Conservation (phyloP, 257 asterid species). For the Solanum stenotomum region DNA sequence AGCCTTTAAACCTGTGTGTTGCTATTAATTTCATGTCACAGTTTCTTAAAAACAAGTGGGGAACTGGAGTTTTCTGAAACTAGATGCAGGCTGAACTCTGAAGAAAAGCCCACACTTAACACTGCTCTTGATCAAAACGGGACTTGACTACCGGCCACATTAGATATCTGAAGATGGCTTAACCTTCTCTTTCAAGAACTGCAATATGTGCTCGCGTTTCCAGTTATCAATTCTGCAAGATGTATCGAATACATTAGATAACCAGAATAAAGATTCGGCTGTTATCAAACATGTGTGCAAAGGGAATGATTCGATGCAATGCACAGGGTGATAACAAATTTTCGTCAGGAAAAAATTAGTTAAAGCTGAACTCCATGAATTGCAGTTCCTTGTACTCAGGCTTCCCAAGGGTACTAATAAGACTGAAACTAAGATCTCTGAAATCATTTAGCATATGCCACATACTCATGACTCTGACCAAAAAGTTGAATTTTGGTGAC, state of each 20-base stretch:
- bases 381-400: neutral
- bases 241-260: neutral
- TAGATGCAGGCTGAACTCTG: neutral
- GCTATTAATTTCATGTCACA: neutral
- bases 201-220: slow-evolving; percentile 88
- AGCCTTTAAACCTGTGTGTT: neutral
- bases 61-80: neutral
- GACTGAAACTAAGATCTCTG: neutral
- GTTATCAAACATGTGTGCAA: neutral
- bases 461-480: neutral
- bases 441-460: neutral
- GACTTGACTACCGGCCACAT: neutral
- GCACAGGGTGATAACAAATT: neutral
- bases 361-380: neutral
- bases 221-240: slow-evolving; percentile 79
- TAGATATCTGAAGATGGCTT: slow-evolving; percentile 48
- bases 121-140: neutral
- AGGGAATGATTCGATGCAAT: neutral
- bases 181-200: slow-evolving; percentile 76
- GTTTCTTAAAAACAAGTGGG: neutral
- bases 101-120: neutral
- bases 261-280: neutral
- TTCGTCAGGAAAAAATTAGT: neutral
- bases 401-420: neutral
- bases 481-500: neutral